These are phyloP conservation scores for Actinomortierella ambigua DNA, from an alignment of 371 early-diverging fungal genomes.

Conservation along the genomic window DNA sequence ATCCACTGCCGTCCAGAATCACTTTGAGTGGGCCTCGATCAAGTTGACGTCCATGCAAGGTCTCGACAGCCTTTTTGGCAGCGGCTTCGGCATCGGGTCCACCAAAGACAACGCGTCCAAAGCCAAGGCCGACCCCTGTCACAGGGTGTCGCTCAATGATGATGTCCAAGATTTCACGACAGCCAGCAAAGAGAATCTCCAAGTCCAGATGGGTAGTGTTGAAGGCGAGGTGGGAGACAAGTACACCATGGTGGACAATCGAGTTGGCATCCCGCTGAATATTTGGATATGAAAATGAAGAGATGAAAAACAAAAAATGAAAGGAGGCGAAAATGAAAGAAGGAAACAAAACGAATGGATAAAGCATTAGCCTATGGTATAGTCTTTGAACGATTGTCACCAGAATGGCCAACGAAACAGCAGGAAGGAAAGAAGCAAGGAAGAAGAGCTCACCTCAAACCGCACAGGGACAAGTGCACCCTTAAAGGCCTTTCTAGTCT, in stretches of 20 bases:
- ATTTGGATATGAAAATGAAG: neutral
- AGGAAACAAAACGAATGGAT: neutral
- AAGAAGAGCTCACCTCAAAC: constrained; percentile 23
- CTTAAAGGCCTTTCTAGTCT: constrained; percentile 40
- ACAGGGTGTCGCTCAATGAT: constrained; percentile 57
- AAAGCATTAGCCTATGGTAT: no score
- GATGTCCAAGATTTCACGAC: constrained; percentile 56
- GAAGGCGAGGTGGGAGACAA: constrained; percentile 39
- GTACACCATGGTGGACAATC: constrained; percentile 32
- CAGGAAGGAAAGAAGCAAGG: neutral
- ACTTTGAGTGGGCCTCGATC: constrained; percentile 63
- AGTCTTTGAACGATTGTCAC: no score
- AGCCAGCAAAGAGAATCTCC: constrained; percentile 56
- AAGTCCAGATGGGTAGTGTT: constrained; percentile 29
- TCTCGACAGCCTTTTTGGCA: constrained; percentile 55
- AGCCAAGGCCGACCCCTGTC: constrained; percentile 60
- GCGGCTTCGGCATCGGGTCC: constrained; percentile 50
- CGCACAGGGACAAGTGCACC: constrained; percentile 31
- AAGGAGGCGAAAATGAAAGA: neutral
- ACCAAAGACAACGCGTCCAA: constrained; percentile 58
- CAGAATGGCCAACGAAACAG: neutral
- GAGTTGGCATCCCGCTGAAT: constrained; percentile 37
- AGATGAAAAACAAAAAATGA: neutral
- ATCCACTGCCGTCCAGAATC: constrained; percentile 65
- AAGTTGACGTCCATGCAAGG: constrained; percentile 55